These are phyloP conservation scores for Vicia villosa DNA, from an alignment of 306 rosid species.

Conservation along the genomic window DNA sequence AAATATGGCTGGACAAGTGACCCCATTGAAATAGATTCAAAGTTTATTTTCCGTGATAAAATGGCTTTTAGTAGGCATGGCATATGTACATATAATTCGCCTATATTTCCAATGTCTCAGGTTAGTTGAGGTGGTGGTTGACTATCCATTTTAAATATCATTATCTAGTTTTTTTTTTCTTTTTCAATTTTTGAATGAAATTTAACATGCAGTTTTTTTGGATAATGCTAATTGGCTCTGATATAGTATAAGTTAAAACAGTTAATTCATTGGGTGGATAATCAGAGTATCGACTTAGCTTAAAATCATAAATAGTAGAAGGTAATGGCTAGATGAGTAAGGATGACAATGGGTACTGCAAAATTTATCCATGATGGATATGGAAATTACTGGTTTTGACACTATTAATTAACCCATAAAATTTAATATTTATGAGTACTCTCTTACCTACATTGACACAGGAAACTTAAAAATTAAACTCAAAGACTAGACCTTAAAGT, in stretches of 20 bases:
- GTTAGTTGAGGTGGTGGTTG: neutral
- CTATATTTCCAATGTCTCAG: neutral
- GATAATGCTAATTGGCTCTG: neutral
- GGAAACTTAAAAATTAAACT: neutral
- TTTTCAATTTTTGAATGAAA: constrained; percentile 9
- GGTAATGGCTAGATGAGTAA: neutral
- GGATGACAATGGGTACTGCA: neutral
- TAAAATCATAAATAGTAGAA: too few relatives aligned
- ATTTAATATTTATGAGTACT: too few relatives aligned
- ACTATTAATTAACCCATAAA: too few relatives aligned
- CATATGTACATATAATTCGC: neutral
- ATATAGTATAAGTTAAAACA: neutral
- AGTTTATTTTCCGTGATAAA: too few relatives aligned
- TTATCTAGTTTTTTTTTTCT: neutral
- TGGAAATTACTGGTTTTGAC: neutral
- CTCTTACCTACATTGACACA: neutral
- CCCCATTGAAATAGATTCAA: too few relatives aligned
- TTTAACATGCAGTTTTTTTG: constrained; percentile 8
- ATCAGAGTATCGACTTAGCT: too few relatives aligned
- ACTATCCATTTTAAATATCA: neutral
- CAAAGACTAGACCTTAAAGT: neutral
- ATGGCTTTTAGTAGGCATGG: too few relatives aligned
- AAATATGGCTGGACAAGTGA: neutral
- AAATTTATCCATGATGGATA: neutral
- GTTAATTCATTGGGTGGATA: too few relatives aligned